Percentiles rank a stretch among this genome's conserved stretches.
Conservation (phyloP, 2,329 filamentous ascomycete genomes). For the Colletotrichum orchidophilum region DNA sequence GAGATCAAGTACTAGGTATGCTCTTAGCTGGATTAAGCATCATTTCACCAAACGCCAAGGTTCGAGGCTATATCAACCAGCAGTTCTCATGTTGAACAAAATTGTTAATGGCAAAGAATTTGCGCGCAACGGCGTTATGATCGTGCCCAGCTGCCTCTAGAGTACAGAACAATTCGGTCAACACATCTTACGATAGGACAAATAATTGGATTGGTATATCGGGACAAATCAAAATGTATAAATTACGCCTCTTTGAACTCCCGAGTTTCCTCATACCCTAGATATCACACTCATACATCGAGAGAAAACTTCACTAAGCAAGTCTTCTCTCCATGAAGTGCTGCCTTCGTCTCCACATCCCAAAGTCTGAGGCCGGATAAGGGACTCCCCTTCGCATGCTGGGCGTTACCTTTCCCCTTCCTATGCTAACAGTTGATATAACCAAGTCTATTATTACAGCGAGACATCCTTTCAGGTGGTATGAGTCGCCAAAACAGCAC, state of each 20-base stretch:
- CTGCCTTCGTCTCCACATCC: slow-evolving; percentile 16
- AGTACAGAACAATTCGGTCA: not conserved
- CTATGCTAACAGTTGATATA: slow-evolving; percentile 37
- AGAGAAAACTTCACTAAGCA: slow-evolving; percentile 16
- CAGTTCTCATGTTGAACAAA: not conserved
- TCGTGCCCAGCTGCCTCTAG: not conserved
- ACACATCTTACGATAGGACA: not conserved
- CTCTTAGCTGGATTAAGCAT: too few species aligned
- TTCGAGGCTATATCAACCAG: not conserved
- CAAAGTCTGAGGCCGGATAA: slow-evolving; percentile 21
- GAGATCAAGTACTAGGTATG: not conserved
- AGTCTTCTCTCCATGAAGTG: not conserved
- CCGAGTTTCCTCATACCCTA: slow-evolving; percentile 33
- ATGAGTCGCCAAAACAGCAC: slow-evolving; percentile 28
- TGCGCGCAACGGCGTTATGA: not conserved
- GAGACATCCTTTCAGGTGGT: slow-evolving; percentile 36
- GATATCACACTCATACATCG: slow-evolving; percentile 29
- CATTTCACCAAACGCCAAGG: too few species aligned
- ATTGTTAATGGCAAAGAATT: not conserved
- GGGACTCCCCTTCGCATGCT: slow-evolving; percentile 7
- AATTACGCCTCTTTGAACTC: slow-evolving; percentile 34
- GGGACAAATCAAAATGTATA: slow-evolving; percentile 30
- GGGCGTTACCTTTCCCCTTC: slow-evolving; percentile 7
- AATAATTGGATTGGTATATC: not conserved
- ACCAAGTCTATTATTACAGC: slow-evolving; percentile 44